A percentile compares a stretch with the other conserved stretches of the same genome.
Conservation (phyloP, 2,329 filamentous ascomycete species). For the Fusarium aywerte region DNA sequence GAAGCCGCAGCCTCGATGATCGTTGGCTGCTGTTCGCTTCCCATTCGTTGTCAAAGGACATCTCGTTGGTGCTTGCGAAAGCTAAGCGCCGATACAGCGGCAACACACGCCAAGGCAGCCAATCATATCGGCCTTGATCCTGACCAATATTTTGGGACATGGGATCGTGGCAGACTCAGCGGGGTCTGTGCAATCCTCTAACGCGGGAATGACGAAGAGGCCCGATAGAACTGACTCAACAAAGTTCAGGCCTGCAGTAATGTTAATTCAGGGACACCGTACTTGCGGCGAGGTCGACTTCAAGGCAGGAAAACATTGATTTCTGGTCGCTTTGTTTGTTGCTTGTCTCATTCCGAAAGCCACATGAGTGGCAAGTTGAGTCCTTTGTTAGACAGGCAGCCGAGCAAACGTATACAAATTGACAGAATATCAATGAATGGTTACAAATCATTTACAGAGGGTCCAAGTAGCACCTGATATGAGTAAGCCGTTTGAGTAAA, state of each 20-base stretch:
- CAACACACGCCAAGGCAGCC: conserved; percentile 22
- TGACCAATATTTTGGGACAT: conserved; percentile 21
- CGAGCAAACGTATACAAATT: neutral
- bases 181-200: conserved; percentile 30
- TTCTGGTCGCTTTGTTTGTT: neutral
- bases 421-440: neutral
- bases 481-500: neutral
- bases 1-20: conserved; percentile 18
- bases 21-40: conserved; percentile 9
- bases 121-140: conserved; percentile 11
- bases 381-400: neutral
- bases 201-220: conserved; percentile 21
- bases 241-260: conserved; percentile 2
- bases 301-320: neutral
- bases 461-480: neutral
- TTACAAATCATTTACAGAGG: neutral
- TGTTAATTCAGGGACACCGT: neutral
- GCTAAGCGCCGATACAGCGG: conserved; percentile 36
- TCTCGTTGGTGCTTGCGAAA: conserved; percentile 21
- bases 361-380: conserved; percentile 5
- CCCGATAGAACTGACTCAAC: conserved; percentile 3
- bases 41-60: conserved; percentile 5
- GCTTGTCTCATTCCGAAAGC: neutral
- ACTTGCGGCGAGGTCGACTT: neutral
- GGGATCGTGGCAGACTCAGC: conserved; percentile 17